Conservation (phyloP, 805 yeast genomes). For the Teunomyces aglyptinius region DNA sequence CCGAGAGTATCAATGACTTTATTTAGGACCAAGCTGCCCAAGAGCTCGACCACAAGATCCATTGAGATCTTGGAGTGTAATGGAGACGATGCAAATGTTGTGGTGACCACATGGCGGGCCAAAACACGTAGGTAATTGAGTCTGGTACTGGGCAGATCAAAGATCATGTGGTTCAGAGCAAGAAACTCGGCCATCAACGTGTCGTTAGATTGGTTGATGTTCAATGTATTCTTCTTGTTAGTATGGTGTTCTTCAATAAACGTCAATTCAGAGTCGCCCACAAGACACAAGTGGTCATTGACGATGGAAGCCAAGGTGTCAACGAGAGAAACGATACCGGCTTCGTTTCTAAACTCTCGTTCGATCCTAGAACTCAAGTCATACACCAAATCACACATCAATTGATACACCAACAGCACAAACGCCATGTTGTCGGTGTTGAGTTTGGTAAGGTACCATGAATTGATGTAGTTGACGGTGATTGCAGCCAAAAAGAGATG, state of each 20-base stretch:
- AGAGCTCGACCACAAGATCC: conserved; percentile 20
- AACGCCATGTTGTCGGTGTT: conserved; percentile 34
- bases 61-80: conserved; percentile 23
- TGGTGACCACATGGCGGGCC: conserved; percentile 18
- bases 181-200: conserved; percentile 4
- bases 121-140: conserved; percentile 23
- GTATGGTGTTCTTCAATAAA: conserved; percentile 1
- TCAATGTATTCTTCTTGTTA: background rate
- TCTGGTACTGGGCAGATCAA: conserved; percentile 9
- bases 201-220: background rate
- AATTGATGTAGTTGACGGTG: conserved; percentile 11
- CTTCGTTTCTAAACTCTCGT: conserved; percentile 8
- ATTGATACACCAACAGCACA: conserved; percentile 22
- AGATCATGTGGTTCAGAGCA: conserved; percentile 17
- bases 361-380: conserved; percentile 22
- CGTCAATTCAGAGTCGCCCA: background rate
- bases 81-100: conserved; percentile 14
- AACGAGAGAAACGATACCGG: conserved; percentile 13
- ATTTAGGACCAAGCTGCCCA: conserved; percentile 29
- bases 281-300: conserved; percentile 19
- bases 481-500: conserved; percentile 38
- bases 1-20: conserved; percentile 23
- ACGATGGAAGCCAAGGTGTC: conserved; percentile 25
- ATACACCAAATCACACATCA: conserved; percentile 23
- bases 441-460: conserved; percentile 19